A percentile compares a stretch with the other conserved stretches of the same genome.
Evolutionary conservation across 768 basidiomycete genomes (phyloP).

Genomic region (Suillus hirtellus): DNA sequence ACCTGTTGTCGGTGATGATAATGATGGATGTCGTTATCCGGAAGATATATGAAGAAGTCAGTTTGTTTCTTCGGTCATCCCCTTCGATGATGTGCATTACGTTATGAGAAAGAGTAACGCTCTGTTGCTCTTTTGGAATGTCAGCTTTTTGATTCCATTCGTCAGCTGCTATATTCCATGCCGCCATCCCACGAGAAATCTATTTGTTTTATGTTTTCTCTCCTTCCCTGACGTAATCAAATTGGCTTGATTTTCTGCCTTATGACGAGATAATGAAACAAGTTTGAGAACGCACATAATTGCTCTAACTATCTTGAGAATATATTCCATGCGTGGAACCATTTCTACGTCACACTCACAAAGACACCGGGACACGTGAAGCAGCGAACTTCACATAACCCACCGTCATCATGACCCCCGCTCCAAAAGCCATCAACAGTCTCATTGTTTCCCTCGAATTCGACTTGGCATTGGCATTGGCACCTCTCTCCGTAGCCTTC

Average conservation of each 20-base stretch:
- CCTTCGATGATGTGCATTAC: slow-evolving; percentile 25
- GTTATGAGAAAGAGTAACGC: slow-evolving; percentile 70
- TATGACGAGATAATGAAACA: neutral
- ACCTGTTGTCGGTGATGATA: neutral
- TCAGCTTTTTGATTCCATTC: neutral
- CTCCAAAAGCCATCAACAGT: slow-evolving; percentile 30
- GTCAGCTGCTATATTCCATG: neutral
- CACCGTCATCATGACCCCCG: slow-evolving; percentile 27
- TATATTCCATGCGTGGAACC: neutral
- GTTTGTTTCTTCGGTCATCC: slow-evolving; percentile 22
- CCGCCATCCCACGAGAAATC: neutral
- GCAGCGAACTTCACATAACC: slow-evolving; percentile 14
- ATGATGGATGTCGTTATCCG: neutral
- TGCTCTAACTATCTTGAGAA: neutral
- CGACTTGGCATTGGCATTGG: neutral
- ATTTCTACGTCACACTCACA: neutral
- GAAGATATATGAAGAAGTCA: slow-evolving; percentile 82
- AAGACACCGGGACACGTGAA: slow-evolving; percentile 5
- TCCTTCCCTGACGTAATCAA: too few relatives aligned
- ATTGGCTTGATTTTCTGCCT: too few relatives aligned
- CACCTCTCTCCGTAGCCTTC: slow-evolving; percentile 2
- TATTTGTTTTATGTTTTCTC: neutral
- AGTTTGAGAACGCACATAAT: neutral
- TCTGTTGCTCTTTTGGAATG: slow-evolving; percentile 37
- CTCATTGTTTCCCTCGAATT: neutral